These are phyloP conservation scores for Thymus quinquecostatus DNA, from an alignment of 257 asterid genomes.

Conservation along the genomic window DNA sequence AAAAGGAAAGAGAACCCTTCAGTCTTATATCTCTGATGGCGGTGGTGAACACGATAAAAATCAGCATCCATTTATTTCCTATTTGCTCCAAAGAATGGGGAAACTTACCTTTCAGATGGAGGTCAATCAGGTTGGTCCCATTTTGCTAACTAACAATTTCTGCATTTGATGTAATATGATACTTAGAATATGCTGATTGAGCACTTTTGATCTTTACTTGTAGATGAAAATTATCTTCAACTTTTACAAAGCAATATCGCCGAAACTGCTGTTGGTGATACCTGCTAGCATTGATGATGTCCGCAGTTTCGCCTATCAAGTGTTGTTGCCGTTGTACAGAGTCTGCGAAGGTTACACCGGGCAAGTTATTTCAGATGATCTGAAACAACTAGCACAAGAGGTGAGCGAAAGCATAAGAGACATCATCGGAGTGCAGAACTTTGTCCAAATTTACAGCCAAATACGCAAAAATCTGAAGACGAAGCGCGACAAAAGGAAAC, in stretches of 20 bases:
- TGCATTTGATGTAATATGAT: too few species aligned
- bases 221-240: slow-evolving; percentile 41
- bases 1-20: slow-evolving; percentile 64
- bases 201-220: neutral
- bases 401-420: slow-evolving; percentile 61
- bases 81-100: slow-evolving; percentile 82
- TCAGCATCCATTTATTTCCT: slow-evolving; percentile 60
- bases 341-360: slow-evolving; percentile 83
- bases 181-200: too few species aligned
- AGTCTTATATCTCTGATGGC: slow-evolving; percentile 57
- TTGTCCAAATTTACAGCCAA: slow-evolving; percentile 61
- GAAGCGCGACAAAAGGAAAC: slow-evolving; percentile 90
- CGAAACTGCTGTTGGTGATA: slow-evolving; percentile 37
- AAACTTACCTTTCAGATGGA: slow-evolving; percentile 73
- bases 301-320: slow-evolving; percentile 62
- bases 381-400: slow-evolving; percentile 71
- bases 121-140: slow-evolving; percentile 55
- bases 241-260: neutral
- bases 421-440: slow-evolving; percentile 55
- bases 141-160: too few species aligned
- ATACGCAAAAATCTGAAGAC: slow-evolving; percentile 66
- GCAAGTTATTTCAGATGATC: slow-evolving; percentile 65
- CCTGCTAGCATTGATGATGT: slow-evolving; percentile 34
- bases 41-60: slow-evolving; percentile 37
- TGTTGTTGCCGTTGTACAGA: slow-evolving; percentile 46